phyloP scores from a whole-genome alignment of 2,329 filamentous ascomycete species.

The Meredithiella fracta region DNA sequence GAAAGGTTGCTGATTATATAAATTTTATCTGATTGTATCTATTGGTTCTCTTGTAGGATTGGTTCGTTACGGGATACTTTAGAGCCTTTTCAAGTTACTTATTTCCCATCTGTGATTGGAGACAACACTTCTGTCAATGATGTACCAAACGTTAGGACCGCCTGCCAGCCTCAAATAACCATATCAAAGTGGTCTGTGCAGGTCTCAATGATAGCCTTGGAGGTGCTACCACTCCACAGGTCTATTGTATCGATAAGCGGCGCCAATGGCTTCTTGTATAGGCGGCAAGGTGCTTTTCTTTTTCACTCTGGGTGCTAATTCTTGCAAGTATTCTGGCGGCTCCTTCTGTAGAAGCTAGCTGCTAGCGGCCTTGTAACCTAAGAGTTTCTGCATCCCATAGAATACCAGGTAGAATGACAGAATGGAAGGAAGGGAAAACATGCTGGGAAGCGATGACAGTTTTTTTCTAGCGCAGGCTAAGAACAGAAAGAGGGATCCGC shows the following conservation, averaged over 20 bases:
- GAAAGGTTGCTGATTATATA: no score
- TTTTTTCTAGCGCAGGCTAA: background rate
- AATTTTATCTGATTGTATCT: no score
- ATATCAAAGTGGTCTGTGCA: background rate
- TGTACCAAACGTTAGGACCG: no score
- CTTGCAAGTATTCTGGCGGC: background rate
- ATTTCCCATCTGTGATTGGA: no score
- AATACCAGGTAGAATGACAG: background rate
- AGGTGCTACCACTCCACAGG: background rate
- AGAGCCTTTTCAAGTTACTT: no score
- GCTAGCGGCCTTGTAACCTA: no score
- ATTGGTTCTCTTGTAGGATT: no score
- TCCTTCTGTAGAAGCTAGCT: background rate
- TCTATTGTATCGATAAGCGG: background rate
- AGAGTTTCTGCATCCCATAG: background rate
- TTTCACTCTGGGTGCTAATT: no score
- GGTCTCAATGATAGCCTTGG: no score
- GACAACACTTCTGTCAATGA: no score
- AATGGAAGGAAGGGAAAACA: background rate
- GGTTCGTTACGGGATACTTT: no score
- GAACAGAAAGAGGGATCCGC: conserved; percentile 8
- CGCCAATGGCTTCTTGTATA: background rate
- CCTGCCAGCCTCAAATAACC: background rate
- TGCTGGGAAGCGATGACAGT: background rate
- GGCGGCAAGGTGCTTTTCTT: no score